Percentiles rank a stretch among this genome's conserved stretches.
These are phyloP conservation scores for Rhynchospora breviuscula DNA, from an alignment of 176 grass and related monocot species.

Conservation along the genomic window DNA sequence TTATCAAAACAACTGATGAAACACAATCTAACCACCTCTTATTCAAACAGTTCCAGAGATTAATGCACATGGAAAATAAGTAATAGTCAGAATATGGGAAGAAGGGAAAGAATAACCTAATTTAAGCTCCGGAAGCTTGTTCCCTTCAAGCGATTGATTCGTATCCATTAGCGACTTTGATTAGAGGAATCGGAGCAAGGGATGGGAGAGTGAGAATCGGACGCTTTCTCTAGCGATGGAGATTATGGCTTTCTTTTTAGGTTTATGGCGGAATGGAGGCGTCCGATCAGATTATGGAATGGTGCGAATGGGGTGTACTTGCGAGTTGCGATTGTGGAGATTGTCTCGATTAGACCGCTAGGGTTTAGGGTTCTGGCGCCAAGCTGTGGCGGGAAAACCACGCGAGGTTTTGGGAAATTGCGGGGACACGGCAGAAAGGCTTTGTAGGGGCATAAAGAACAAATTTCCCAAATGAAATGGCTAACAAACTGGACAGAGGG, in stretches of 20 bases:
- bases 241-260: background rate
- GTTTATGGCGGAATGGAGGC: slow-evolving; percentile 5
- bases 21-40: background rate
- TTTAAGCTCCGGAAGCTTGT: slow-evolving; percentile 68
- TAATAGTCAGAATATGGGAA: background rate
- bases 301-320: background rate
- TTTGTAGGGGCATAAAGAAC: too few species aligned
- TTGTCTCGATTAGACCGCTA: slow-evolving; percentile 17
- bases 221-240: background rate
- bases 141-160: slow-evolving; percentile 22
- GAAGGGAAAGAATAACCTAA: slow-evolving; percentile 31
- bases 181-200: background rate
- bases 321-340: background rate
- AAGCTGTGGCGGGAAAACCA: slow-evolving; percentile 19
- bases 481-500: too few species aligned
- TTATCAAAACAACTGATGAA: background rate
- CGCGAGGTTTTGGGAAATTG: background rate
- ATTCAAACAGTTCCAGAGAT: background rate
- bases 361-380: slow-evolving; percentile 28
- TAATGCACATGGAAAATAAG: background rate
- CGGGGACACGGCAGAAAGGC: background rate
- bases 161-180: slow-evolving; percentile 4
- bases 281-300: background rate
- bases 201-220: background rate
- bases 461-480: too few species aligned